These are phyloP conservation scores for Xylaria sp. DNA, from an alignment of 2,329 filamentous ascomycete genomes.

Conservation along the genomic window DNA sequence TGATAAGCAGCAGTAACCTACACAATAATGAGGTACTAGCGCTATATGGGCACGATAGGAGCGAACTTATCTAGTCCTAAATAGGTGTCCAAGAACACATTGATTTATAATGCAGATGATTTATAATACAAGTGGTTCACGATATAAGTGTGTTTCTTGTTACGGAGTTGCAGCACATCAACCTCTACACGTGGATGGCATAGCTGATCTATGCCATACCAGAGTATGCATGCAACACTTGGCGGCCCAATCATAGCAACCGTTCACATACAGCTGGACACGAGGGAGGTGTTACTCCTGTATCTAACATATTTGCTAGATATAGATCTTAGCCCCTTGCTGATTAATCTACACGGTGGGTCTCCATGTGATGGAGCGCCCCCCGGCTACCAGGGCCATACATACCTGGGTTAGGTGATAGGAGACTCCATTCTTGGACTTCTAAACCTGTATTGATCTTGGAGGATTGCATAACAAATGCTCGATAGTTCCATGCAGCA, in stretches of 20 bases:
- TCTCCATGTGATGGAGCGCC: too few species aligned
- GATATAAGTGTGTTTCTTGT: neutral
- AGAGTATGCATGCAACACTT: neutral
- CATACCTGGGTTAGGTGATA: too few species aligned
- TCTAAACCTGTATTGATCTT: too few species aligned
- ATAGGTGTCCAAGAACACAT: neutral
- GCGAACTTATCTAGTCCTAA: neutral
- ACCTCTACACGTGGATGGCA: neutral
- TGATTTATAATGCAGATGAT: conserved; percentile 1
- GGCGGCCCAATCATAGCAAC: neutral
- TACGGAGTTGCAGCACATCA: neutral
- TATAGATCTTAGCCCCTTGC: too few species aligned
- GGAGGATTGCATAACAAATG: too few species aligned
- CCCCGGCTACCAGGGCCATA: too few species aligned
- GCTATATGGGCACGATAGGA: neutral
- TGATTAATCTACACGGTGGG: too few species aligned
- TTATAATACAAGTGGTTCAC: neutral
- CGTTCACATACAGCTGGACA: neutral
- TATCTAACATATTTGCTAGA: too few species aligned
- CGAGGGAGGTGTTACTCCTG: too few species aligned
- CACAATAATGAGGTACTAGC: neutral
- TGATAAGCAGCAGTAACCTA: neutral
- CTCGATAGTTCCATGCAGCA: neutral
- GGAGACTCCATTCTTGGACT: too few species aligned
- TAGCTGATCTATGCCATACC: neutral